Conservation (phyloP, 2,329 filamentous ascomycete species). For the Cadophora sp. region DNA sequence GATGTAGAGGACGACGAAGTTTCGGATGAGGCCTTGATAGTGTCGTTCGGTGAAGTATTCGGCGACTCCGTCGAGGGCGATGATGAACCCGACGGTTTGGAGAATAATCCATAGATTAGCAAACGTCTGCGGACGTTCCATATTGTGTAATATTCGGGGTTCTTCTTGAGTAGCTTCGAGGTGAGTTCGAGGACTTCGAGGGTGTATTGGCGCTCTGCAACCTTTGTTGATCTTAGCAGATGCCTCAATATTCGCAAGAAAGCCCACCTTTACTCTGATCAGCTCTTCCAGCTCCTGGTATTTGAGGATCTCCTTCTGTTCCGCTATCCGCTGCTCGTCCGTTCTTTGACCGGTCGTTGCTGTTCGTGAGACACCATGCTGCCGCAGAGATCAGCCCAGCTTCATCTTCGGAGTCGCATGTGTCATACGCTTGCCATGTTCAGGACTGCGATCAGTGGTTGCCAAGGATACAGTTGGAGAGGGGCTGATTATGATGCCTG, state of each 20-base stretch:
- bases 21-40: slow-evolving; percentile 67
- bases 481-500: not conserved
- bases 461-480: slow-evolving; percentile 19
- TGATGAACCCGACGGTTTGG: slow-evolving; percentile 56
- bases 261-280: slow-evolving; percentile 68
- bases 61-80: slow-evolving; percentile 61
- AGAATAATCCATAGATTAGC: slow-evolving; percentile 64
- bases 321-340: slow-evolving; percentile 73
- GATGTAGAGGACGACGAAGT: slow-evolving; percentile 62
- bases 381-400: slow-evolving; percentile 42
- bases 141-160: slow-evolving; percentile 89
- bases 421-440: slow-evolving; percentile 48
- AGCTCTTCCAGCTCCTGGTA: slow-evolving; percentile 76
- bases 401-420: slow-evolving; percentile 27
- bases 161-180: slow-evolving; percentile 75
- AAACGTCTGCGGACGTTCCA: slow-evolving; percentile 86
- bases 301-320: slow-evolving; percentile 75
- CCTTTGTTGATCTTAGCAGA: slow-evolving; percentile 36
- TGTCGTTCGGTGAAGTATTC: slow-evolving; percentile 60
- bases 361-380: slow-evolving; percentile 86
- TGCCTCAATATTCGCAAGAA: not conserved
- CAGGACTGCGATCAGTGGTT: slow-evolving; percentile 11
- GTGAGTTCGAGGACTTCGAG: slow-evolving; percentile 69
- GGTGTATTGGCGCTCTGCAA: slow-evolving; percentile 44
- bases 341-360: slow-evolving; percentile 63